Percentiles rank a stretch among this genome's conserved stretches.
These are phyloP conservation scores for Raddia guianensis DNA, from an alignment of 176 grass and related monocot genomes.

Conservation along the genomic window DNA sequence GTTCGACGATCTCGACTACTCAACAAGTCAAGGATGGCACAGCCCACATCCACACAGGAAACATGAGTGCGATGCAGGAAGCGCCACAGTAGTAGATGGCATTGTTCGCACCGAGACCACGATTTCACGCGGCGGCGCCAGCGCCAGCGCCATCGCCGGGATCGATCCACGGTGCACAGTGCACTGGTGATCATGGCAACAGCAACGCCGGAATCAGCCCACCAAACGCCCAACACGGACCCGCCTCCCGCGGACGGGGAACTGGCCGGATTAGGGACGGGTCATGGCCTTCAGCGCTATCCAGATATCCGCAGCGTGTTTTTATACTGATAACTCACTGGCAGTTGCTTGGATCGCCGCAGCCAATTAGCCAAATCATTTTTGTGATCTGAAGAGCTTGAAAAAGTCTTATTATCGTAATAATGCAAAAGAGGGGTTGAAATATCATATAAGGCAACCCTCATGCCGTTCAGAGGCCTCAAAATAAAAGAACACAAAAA, in stretches of 20 bases:
- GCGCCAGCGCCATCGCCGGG: background rate
- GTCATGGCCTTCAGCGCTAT: too few species aligned
- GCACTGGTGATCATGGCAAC: background rate
- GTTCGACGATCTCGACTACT: background rate
- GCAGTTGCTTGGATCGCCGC: too few species aligned
- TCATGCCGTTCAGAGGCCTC: too few species aligned
- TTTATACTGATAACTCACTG: too few species aligned
- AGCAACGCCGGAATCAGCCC: background rate
- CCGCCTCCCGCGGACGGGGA: background rate
- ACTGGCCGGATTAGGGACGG: background rate
- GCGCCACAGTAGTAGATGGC: too few species aligned
- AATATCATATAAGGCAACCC: too few species aligned
- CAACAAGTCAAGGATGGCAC: background rate
- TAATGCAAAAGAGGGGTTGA: too few species aligned
- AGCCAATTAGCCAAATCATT: too few species aligned
- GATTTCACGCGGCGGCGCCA: background rate
- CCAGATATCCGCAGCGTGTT: too few species aligned
- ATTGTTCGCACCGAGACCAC: background rate
- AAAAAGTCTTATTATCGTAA: too few species aligned
- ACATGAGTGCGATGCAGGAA: background rate
- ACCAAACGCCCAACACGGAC: background rate
- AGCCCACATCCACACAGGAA: background rate
- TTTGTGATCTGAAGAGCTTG: too few species aligned
- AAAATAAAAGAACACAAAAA: too few species aligned
- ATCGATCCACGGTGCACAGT: background rate